Percentiles rank a stretch among this genome's conserved stretches.
Evolutionary conservation across 2,329 filamentous ascomycete species (phyloP).

Genomic region (Diaporthe sp.): DNA sequence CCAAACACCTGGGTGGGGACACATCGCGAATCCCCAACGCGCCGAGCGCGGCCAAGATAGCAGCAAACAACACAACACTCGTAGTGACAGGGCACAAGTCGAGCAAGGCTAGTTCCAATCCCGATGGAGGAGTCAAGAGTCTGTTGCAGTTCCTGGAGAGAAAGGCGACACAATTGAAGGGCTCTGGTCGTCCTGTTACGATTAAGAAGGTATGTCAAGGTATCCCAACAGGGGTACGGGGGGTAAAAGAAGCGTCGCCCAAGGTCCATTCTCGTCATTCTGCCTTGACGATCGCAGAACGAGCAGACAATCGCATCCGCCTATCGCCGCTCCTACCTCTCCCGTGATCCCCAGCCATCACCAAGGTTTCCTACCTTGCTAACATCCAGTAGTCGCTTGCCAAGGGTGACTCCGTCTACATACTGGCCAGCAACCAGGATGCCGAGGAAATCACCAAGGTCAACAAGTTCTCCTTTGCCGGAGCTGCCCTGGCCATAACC

Average conservation of each 20-base stretch:
- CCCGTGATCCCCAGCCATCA: slow-evolving; percentile 53
- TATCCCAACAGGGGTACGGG: slow-evolving; percentile 60
- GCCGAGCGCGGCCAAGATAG: slow-evolving; percentile 44
- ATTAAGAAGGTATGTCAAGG: slow-evolving; percentile 83
- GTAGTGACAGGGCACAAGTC: slow-evolving; percentile 74
- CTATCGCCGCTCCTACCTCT: slow-evolving; percentile 54
- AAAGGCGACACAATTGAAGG: slow-evolving; percentile 64
- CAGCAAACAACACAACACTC: slow-evolving; percentile 54
- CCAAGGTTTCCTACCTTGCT: slow-evolving; percentile 69
- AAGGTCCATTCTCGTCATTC: slow-evolving; percentile 57
- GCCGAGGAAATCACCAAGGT: slow-evolving; percentile 75
- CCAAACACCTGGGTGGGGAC: slow-evolving; percentile 51
- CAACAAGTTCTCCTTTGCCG: slow-evolving; percentile 78
- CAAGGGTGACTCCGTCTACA: slow-evolving; percentile 78
- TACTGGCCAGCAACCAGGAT: slow-evolving; percentile 76
- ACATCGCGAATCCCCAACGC: slow-evolving; percentile 46
- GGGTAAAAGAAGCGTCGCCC: slow-evolving; percentile 55
- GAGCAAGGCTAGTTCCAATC: slow-evolving; percentile 77
- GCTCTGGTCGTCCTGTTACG: slow-evolving; percentile 69
- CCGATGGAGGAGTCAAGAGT: slow-evolving; percentile 75
- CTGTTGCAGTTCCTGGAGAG: slow-evolving; percentile 79
- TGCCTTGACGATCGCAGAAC: slow-evolving; percentile 55
- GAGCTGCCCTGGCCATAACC: slow-evolving; percentile 70
- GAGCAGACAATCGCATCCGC: slow-evolving; percentile 54
- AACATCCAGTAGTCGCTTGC: slow-evolving; percentile 79